Conservation (phyloP, 768 basidiomycete species). For the Suillus hirtellus region DNA sequence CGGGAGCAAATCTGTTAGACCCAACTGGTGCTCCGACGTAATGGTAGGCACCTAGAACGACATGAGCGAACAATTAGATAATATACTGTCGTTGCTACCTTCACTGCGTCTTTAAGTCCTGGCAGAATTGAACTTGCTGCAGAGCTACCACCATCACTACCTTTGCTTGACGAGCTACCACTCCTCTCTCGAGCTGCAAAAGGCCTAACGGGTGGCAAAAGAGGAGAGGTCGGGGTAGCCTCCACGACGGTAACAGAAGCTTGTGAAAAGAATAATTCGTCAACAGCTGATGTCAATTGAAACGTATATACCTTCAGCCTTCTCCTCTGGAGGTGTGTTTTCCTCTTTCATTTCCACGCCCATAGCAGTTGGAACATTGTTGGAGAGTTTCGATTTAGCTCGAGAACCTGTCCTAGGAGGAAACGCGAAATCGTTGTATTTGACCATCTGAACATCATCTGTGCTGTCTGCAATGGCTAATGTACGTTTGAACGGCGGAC, state of each 20-base stretch:
- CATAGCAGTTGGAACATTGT: slow-evolving; percentile 20
- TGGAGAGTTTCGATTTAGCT: slow-evolving; percentile 34
- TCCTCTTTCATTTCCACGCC: slow-evolving; percentile 27
- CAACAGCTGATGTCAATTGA: not conserved
- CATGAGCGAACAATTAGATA: not conserved
- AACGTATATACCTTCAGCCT: slow-evolving; percentile 1
- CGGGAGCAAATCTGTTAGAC: slow-evolving; percentile 67
- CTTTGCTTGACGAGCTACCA: slow-evolving; percentile 46
- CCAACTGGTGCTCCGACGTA: slow-evolving; percentile 68
- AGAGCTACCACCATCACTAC: slow-evolving; percentile 34
- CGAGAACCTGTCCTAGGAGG: slow-evolving; percentile 41
- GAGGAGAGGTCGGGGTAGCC: slow-evolving; percentile 36
- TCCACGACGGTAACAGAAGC: slow-evolving; percentile 60
- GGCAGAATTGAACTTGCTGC: slow-evolving; percentile 43
- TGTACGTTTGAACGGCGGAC: slow-evolving; percentile 33
- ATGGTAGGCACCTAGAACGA: slow-evolving; percentile 57
- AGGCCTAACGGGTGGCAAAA: slow-evolving; percentile 46
- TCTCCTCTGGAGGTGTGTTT: slow-evolving; percentile 6
- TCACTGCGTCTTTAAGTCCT: slow-evolving; percentile 71
- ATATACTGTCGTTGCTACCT: slow-evolving; percentile 43
- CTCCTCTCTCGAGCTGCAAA: slow-evolving; percentile 50
- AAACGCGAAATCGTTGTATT: slow-evolving; percentile 54
- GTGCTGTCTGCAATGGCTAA: slow-evolving; percentile 28
- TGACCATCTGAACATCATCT: slow-evolving; percentile 45
- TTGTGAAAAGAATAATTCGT: slow-evolving; percentile 41